A percentile compares a stretch with the other conserved stretches of the same genome.
phyloP scores from a whole-genome alignment of 1,284 basidiomycete genomes.

The Takashimella koratensis region DNA sequence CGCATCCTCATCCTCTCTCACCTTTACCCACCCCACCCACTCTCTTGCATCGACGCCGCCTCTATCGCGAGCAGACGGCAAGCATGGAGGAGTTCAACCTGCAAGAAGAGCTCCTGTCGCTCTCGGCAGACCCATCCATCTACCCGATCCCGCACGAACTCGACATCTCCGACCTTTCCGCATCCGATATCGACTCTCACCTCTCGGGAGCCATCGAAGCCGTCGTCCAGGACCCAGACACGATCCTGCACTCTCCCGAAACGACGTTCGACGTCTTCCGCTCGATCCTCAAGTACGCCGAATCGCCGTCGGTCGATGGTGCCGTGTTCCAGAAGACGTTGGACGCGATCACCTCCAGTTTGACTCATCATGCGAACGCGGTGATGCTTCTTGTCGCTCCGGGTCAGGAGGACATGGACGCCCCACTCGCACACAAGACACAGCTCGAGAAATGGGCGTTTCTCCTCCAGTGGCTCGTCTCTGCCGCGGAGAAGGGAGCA shows the following conservation, averaged over 20 bases:
- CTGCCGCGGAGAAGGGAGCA: conserved; percentile 69
- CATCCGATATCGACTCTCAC: conserved; percentile 48
- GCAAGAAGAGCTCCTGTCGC: conserved; percentile 65
- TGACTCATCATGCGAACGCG: conserved; percentile 33
- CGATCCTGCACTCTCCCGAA: conserved; percentile 56
- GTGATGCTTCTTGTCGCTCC: conserved; percentile 26
- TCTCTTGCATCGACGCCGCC: too few relatives aligned
- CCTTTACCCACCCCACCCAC: background rate
- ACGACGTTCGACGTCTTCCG: conserved; percentile 74
- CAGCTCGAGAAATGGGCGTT: conserved; percentile 86
- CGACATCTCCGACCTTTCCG: conserved; percentile 56
- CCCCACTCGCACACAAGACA: conserved; percentile 62
- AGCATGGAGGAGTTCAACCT: conserved; percentile 59
- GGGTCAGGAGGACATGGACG: conserved; percentile 60
- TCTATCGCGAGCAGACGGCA: background rate
- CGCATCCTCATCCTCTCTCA: background rate
- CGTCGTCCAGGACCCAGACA: conserved; percentile 66
- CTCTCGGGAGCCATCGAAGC: conserved; percentile 61
- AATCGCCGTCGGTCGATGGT: conserved; percentile 31
- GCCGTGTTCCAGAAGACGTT: conserved; percentile 38
- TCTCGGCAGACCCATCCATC: conserved; percentile 55
- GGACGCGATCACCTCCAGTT: conserved; percentile 34
- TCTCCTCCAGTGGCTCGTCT: conserved; percentile 78
- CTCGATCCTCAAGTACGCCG: conserved; percentile 58
- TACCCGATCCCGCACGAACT: conserved; percentile 65